These are phyloP conservation scores for Cicer pinnatifidum DNA, from an alignment of 306 rosid species.

Conservation along the genomic window DNA sequence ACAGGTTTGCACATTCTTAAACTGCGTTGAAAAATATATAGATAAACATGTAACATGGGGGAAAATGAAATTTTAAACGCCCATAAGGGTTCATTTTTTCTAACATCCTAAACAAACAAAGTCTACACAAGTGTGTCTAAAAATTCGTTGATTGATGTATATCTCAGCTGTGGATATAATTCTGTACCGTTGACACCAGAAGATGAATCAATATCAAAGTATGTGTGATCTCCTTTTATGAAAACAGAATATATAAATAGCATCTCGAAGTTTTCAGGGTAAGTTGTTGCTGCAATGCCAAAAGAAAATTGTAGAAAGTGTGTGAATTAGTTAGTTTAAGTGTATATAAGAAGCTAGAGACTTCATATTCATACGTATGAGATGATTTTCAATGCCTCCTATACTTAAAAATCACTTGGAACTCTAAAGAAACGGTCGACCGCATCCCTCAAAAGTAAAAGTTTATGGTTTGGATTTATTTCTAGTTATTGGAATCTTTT, in stretches of 20 bases:
- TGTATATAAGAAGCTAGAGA: not conserved
- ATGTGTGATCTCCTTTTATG: conserved; percentile 82
- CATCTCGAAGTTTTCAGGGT: conserved; percentile 62
- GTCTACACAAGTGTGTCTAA: conserved; percentile 59
- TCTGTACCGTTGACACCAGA: conserved; percentile 67
- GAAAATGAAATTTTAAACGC: not conserved
- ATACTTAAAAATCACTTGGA: not conserved
- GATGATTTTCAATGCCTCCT: conserved; percentile 23
- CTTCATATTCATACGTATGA: not conserved
- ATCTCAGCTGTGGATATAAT: conserved; percentile 66
- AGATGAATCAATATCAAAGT: conserved; percentile 62
- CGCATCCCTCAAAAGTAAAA: too few relatives aligned
- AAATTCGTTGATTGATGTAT: conserved; percentile 66
- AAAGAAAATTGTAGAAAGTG: not conserved
- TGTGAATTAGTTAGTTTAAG: not conserved
- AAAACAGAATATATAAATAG: conserved; percentile 80
- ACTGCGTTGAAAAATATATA: not conserved
- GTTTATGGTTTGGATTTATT: not conserved
- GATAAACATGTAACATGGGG: not conserved
- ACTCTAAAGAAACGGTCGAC: too few relatives aligned
- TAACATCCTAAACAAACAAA: not conserved
- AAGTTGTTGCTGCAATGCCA: conserved; percentile 66
- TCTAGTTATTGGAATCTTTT: not conserved
- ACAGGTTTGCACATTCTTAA: not conserved
- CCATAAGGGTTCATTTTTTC: conserved; percentile 13